Conservation (phyloP, 1,284 basidiomycete species). For the Anthracocystis walkeri region DNA sequence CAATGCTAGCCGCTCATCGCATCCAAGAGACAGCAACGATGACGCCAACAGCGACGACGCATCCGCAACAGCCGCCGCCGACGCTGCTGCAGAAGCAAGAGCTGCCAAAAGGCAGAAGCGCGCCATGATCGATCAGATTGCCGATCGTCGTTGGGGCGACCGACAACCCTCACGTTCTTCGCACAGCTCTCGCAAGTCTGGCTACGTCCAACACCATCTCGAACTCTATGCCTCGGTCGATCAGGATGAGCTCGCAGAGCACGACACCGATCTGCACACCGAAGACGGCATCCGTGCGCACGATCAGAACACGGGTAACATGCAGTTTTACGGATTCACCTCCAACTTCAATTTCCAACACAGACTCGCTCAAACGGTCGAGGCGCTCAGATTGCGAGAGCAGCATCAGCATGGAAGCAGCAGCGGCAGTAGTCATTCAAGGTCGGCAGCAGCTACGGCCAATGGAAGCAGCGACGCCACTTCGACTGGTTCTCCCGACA, state of each 20-base stretch:
- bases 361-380: slow-evolving; percentile 43
- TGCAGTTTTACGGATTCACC: slow-evolving; percentile 55
- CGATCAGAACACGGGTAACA: slow-evolving; percentile 49
- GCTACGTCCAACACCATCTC: slow-evolving; percentile 42
- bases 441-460: neutral
- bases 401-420: slow-evolving; percentile 28
- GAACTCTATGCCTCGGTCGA: slow-evolving; percentile 47
- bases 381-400: slow-evolving; percentile 43
- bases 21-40: slow-evolving; percentile 15
- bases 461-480: slow-evolving; percentile 5
- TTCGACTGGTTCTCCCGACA: slow-evolving; percentile 1
- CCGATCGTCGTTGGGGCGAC: slow-evolving; percentile 40
- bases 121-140: slow-evolving; percentile 52
- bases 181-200: slow-evolving; percentile 28
- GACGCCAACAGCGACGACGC: slow-evolving; percentile 22
- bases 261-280: slow-evolving; percentile 35
- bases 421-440: neutral
- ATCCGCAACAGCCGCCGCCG: slow-evolving; percentile 10
- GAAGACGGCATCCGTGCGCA: slow-evolving; percentile 54
- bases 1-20: slow-evolving; percentile 14
- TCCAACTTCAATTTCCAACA: slow-evolving; percentile 57
- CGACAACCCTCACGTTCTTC: slow-evolving; percentile 24
- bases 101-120: slow-evolving; percentile 38
- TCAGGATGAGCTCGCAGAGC: slow-evolving; percentile 34
- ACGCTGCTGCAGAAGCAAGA: slow-evolving; percentile 21